Base-by-base conservation (phyloP, 2,329 filamentous ascomycete genomes). In the Zymoseptoria ardabiliae region DNA sequence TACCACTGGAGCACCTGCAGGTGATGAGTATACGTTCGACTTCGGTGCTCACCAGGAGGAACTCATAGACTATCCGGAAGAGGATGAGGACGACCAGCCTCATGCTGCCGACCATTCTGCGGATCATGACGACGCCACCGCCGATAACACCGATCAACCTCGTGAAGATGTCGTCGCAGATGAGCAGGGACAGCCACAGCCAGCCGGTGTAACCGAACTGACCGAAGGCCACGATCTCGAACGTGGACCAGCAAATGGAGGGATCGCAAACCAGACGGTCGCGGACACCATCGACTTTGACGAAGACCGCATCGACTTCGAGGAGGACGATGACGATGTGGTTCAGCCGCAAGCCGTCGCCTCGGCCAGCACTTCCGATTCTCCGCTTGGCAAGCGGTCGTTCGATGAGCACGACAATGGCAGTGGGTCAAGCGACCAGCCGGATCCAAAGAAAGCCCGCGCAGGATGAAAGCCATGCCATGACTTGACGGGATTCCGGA, bases 381-480 rank as follows among this genome's bases (percentile, higher is more conserved):
- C 69, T 19, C 68, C 68, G 22, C 62, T 62, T 50, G 68, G 68
- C 55, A 73, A 73, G 66, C 69, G 71, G 19, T 67, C 69, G 8
- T 67, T 70, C 54, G 69, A 70, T 19, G 66, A 71, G 59, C 57
- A 64, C 57, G 64, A 61, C 25, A 66, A 65, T 23, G 59, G 65
- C 22, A 65, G 69, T 52, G 62, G 63, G 48, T 63, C 66, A 21
- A 59, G 62, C 35, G 67, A 65, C 1, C 61, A 70, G 56, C 68
- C 67, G 48, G 65, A 68, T 30, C 48, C 59, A 49, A 70, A 70
- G 58, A 68, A 64, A 56, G 56, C 62, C 20, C 61, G 63, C 25
- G 59, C 64, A 10, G 22, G 22, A 53, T 45, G 35, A 45, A 45
- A 45, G 35, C 35, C 35, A 45, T 17, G 17, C 13, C 5, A 45